phyloP scores from a whole-genome alignment of 331 rosid genomes.

The Malus hybrid region DNA sequence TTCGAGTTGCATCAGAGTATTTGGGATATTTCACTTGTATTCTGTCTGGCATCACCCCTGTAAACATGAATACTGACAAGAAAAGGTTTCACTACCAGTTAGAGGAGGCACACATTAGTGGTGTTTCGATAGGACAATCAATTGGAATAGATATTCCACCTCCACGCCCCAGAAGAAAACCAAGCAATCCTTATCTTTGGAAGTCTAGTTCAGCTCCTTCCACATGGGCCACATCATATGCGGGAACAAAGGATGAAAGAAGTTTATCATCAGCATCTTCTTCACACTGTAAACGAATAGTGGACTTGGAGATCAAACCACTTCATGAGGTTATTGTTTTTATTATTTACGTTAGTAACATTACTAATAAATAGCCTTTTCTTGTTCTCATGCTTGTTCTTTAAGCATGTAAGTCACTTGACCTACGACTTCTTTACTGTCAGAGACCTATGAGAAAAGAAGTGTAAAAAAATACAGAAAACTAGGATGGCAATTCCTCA shows the following conservation, averaged over 20 bases:
- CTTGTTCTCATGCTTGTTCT: neutral
- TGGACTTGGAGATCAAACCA: conserved; percentile 64
- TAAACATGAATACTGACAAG: conserved; percentile 4
- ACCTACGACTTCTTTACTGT: conserved; percentile 7
- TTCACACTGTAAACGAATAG: conserved; percentile 40
- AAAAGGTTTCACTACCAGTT: conserved; percentile 47
- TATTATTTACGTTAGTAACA: neutral
- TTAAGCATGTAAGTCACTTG: conserved; percentile 7
- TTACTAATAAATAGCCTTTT: neutral
- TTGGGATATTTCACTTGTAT: neutral
- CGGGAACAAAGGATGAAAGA: conserved; percentile 59
- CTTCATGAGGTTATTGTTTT: conserved; percentile 51
- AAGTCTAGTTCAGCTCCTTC: conserved; percentile 42
- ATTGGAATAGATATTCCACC: conserved; percentile 89
- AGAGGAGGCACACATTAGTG: conserved; percentile 78
- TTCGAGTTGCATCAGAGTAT: neutral
- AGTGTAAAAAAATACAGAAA: conserved; percentile 32
- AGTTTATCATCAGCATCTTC: conserved; percentile 37
- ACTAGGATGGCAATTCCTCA: conserved; percentile 40
- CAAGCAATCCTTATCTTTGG: conserved; percentile 85
- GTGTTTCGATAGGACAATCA: conserved; percentile 66
- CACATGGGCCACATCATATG: conserved; percentile 41
- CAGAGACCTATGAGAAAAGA: conserved; percentile 49
- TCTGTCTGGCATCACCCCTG: neutral
- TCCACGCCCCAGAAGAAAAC: conserved; percentile 93